These are phyloP conservation scores for Pulchroboletus neoregius DNA, from an alignment of 1,284 basidiomycete species.

Conservation along the genomic window DNA sequence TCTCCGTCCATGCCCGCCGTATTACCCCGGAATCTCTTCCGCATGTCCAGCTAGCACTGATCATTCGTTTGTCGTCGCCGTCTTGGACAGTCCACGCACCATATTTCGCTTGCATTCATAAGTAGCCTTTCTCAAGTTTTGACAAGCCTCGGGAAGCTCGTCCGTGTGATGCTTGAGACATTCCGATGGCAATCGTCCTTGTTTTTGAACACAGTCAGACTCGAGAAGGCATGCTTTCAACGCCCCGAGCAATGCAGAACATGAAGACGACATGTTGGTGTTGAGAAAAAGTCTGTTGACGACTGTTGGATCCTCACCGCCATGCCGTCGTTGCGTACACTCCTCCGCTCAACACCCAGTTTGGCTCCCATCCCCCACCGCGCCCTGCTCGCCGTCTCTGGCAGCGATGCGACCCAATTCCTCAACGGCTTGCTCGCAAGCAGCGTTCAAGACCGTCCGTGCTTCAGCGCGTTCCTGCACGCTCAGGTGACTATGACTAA, in stretches of 20 bases:
- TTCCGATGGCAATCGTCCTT: constrained; percentile 68
- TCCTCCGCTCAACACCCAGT: constrained; percentile 51
- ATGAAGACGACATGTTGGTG: constrained; percentile 67
- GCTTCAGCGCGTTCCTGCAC: constrained; percentile 82
- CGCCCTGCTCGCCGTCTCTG: constrained; percentile 71
- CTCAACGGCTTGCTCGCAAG: constrained; percentile 83
- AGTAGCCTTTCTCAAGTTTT: constrained; percentile 68
- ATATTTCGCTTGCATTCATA: constrained; percentile 87
- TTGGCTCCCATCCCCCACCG: constrained; percentile 61
- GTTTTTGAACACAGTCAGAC: constrained; percentile 79
- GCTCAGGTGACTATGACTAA: constrained; percentile 64
- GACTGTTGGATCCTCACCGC: constrained; percentile 5
- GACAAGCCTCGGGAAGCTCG: constrained; percentile 75
- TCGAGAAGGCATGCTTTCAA: constrained; percentile 76
- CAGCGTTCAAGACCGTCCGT: constrained; percentile 53
- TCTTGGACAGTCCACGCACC: constrained; percentile 49
- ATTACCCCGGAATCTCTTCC: constrained; percentile 77
- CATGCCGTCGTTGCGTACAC: constrained; percentile 39
- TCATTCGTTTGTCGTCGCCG: not conserved
- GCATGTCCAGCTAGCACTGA: constrained; percentile 70
- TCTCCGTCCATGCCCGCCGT: constrained; percentile 47
- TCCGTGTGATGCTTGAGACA: constrained; percentile 70
- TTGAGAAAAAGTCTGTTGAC: constrained; percentile 3
- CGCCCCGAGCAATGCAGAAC: constrained; percentile 66
- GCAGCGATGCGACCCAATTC: constrained; percentile 81